These are phyloP conservation scores for Lichtheimia ramosa DNA, from an alignment of 371 early-diverging fungal species.

Conservation along the genomic window DNA sequence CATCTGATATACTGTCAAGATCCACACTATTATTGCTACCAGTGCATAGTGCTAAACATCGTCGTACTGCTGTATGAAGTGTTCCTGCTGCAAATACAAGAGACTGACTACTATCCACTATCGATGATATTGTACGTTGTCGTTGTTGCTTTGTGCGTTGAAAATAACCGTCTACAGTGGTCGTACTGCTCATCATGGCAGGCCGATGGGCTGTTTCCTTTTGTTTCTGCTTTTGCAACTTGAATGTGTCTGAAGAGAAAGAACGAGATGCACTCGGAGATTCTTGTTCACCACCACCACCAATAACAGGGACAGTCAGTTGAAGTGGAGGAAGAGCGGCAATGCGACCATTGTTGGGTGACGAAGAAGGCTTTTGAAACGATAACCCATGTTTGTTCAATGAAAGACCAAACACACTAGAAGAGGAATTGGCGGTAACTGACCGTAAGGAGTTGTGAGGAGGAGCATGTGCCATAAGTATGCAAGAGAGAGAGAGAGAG, in stretches of 20 bases:
- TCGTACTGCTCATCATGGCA: constrained; percentile 1
- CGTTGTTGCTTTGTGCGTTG: constrained; percentile 10
- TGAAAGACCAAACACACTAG: constrained; percentile 13
- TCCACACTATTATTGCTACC: constrained; percentile 15
- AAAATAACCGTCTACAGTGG: constrained; percentile 4
- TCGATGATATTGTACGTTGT: not conserved
- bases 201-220: not conserved
- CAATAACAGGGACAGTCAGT: constrained; percentile 8
- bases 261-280: not conserved
- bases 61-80: constrained; percentile 25
- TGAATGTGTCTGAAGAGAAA: no score
- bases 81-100: constrained; percentile 30
- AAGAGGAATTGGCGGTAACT: constrained; percentile 15
- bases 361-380: constrained; percentile 11
- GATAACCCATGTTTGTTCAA: constrained; percentile 20
- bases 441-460: constrained; percentile 20
- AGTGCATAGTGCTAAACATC: constrained; percentile 22
- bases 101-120: constrained; percentile 32
- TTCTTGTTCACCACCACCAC: not conserved
- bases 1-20: constrained; percentile 15
- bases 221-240: not conserved
- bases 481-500: no score
- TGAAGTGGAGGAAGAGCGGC: constrained; percentile 23
- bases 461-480: not conserved
- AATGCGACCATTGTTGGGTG: constrained; percentile 13